A percentile compares a stretch with the other conserved stretches of the same genome.
Evolutionary conservation across 2,329 filamentous ascomycete species (phyloP).

Genomic region (Kalmusia sp.): DNA sequence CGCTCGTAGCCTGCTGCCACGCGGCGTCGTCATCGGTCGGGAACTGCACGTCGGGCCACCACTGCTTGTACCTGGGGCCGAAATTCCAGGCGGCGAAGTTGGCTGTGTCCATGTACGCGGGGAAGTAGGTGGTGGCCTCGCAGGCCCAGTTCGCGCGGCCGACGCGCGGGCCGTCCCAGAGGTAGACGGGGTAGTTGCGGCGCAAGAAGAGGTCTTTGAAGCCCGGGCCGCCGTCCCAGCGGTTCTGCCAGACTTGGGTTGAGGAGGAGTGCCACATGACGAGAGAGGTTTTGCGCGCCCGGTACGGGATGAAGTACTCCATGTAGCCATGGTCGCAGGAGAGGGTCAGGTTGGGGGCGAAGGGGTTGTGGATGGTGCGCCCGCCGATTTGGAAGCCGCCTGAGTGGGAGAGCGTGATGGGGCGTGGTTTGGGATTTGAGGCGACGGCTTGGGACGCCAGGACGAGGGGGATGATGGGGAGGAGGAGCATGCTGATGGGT

Average conservation of each 20-base stretch:
- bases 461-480: conserved; percentile 7
- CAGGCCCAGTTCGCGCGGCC: conserved; percentile 34
- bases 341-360: conserved; percentile 21
- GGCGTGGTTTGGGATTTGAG: conserved; percentile 10
- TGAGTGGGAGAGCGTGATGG: conserved; percentile 23
- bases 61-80: conserved; percentile 22
- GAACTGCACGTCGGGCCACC: conserved; percentile 33
- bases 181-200: conserved; percentile 33
- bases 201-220: conserved; percentile 36
- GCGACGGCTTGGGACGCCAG: conserved; percentile 11
- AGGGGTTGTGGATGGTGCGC: conserved; percentile 19
- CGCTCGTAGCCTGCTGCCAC: conserved; percentile 31
- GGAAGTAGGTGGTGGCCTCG: conserved; percentile 21
- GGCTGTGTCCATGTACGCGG: conserved; percentile 22
- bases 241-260: conserved; percentile 36
- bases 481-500: conserved; percentile 13
- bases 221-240: conserved; percentile 33
- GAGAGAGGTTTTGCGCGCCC: conserved; percentile 27
- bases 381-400: conserved; percentile 37
- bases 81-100: conserved; percentile 36
- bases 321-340: conserved; percentile 39
- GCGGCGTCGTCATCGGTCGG: conserved; percentile 22
- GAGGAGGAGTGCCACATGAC: conserved; percentile 37
- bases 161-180: conserved; percentile 35
- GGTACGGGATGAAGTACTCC: conserved; percentile 35